These are phyloP conservation scores for Parascedosporium putredinis DNA, from an alignment of 2,329 filamentous ascomycete genomes.

Conservation along the genomic window DNA sequence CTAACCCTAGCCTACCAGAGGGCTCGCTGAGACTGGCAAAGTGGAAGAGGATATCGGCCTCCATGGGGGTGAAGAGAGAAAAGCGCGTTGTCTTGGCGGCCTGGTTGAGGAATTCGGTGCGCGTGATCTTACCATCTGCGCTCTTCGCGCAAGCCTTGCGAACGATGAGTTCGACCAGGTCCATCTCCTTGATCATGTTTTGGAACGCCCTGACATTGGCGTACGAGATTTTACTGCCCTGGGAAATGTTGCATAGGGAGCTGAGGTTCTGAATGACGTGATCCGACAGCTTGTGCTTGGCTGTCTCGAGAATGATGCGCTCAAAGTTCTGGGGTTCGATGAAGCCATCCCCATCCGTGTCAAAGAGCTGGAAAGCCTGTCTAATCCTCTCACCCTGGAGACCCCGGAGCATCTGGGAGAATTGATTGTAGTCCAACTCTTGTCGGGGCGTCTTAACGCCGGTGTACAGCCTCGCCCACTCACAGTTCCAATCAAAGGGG, in stretches of 20 bases:
- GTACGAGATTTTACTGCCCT: constrained; percentile 89
- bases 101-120: constrained; percentile 89
- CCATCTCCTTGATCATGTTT: constrained; percentile 97
- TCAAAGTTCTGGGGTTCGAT: constrained; percentile 95
- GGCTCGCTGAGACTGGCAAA: constrained; percentile 89
- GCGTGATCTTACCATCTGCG: constrained; percentile 82
- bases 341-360: constrained; percentile 85
- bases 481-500: constrained; percentile 93
- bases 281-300: constrained; percentile 93
- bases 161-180: constrained; percentile 88
- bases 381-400: constrained; percentile 92
- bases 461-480: constrained; percentile 93
- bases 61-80: constrained; percentile 95
- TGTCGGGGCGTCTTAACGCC: constrained; percentile 81
- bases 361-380: constrained; percentile 87
- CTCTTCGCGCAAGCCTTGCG: constrained; percentile 78
- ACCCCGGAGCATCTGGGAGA: constrained; percentile 94
- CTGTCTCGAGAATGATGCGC: constrained; percentile 88
- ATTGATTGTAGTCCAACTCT: constrained; percentile 88
- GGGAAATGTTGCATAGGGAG: constrained; percentile 88
- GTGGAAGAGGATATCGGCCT: constrained; percentile 96
- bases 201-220: constrained; percentile 96
- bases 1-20: constrained; percentile 69
- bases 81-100: constrained; percentile 85
- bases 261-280: constrained; percentile 85